These are phyloP conservation scores for Royoungia palumana DNA, from an alignment of 768 basidiomycete species.

Conservation along the genomic window DNA sequence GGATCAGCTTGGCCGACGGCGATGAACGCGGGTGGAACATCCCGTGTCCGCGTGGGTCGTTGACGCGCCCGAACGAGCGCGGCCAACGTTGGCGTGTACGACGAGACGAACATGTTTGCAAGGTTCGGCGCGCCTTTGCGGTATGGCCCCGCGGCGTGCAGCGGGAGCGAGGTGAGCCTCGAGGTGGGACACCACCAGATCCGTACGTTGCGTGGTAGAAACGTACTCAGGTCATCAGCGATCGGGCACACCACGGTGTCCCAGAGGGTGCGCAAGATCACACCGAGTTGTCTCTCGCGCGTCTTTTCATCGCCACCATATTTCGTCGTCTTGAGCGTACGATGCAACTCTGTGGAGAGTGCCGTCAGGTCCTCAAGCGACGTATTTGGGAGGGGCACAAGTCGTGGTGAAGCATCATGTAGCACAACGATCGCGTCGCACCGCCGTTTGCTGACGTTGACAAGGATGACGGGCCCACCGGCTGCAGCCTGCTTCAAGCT, in stretches of 20 bases:
- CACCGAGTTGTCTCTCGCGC: constrained; percentile 15
- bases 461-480: constrained; percentile 35
- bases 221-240: constrained; percentile 8
- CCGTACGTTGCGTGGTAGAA: constrained; percentile 22
- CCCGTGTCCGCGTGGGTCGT: neutral
- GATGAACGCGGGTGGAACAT: constrained; percentile 2
- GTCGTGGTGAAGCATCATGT: constrained; percentile 15
- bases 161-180: constrained; percentile 27
- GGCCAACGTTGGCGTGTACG: constrained; percentile 32
- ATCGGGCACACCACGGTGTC: constrained; percentile 20
- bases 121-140: constrained; percentile 11
- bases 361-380: constrained; percentile 10
- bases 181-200: constrained; percentile 37
- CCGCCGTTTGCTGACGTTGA: constrained; percentile 31
- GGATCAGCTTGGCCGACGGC: constrained; percentile 21
- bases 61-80: constrained; percentile 27
- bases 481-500: constrained; percentile 18
- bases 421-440: constrained; percentile 40
- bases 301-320: constrained; percentile 19
- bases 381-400: constrained; percentile 17
- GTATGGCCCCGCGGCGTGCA: constrained; percentile 33
- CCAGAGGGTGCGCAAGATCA: constrained; percentile 25
- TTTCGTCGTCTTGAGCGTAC: constrained; percentile 4
- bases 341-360: constrained; percentile 6
- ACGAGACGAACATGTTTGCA: constrained; percentile 27